A percentile compares a stretch with the other conserved stretches of the same genome.
Evolutionary conservation across 805 yeast genomes (phyloP).

Genomic region (Lipomyces spencermartinsiae): DNA sequence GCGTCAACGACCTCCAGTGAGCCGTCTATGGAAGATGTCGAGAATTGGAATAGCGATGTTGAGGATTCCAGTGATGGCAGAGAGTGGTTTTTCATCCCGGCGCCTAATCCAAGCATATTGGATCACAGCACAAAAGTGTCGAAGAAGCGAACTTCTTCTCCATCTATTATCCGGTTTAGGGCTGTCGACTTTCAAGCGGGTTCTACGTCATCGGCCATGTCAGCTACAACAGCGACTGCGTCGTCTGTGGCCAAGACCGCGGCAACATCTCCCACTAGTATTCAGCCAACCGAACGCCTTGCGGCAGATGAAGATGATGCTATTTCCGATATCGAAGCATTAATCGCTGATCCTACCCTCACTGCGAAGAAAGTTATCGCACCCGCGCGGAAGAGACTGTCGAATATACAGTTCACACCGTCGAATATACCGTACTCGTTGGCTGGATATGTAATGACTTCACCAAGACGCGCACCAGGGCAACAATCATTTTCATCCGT

Average conservation of each 20-base stretch:
- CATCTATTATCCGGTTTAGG: background rate
- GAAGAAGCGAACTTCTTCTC: background rate
- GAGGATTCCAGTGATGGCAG: background rate
- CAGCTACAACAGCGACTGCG: background rate
- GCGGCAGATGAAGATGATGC: background rate
- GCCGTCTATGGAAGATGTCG: background rate
- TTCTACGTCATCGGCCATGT: background rate
- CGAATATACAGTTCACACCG: background rate
- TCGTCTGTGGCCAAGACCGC: background rate
- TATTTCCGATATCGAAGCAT: conserved; percentile 9
- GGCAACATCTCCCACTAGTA: background rate
- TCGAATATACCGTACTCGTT: background rate
- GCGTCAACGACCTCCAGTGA: background rate
- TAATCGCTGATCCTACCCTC: conserved; percentile 1
- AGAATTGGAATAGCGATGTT: background rate
- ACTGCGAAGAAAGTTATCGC: background rate
- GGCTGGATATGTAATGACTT: background rate
- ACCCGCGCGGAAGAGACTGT: background rate
- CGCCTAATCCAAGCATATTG: background rate
- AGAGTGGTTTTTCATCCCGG: conserved; percentile 1
- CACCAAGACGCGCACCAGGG: conserved; percentile 1
- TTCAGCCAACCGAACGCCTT: background rate
- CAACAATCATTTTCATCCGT: conserved; percentile 13
- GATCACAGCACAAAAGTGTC: background rate
- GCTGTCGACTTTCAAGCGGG: background rate